Conservation (phyloP, 768 basidiomycete genomes). For the Lentinus tigrinus region DNA sequence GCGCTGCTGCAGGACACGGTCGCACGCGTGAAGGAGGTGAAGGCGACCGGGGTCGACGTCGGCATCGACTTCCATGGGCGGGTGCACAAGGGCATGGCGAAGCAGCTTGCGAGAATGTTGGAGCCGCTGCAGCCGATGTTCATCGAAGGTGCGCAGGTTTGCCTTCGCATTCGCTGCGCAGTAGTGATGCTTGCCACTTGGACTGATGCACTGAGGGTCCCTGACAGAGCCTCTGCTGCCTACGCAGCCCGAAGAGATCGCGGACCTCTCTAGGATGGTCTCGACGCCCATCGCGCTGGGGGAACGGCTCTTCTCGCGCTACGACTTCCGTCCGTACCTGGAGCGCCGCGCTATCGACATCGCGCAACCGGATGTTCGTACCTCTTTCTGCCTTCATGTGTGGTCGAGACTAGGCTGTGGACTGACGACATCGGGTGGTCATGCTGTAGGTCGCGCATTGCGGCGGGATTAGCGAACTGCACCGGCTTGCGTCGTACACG, state of each 20-base stretch:
- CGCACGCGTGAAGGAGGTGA: conserved; percentile 44
- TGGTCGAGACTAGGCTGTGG: not conserved
- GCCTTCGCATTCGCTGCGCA: not conserved
- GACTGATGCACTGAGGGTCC: not conserved
- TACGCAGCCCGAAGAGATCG: conserved; percentile 59
- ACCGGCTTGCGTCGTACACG: conserved; percentile 55
- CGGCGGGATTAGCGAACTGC: conserved; percentile 59
- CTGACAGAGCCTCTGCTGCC: conserved; percentile 54
- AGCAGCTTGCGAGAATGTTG: conserved; percentile 59
- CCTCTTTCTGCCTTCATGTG: not conserved
- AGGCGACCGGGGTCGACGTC: conserved; percentile 55
- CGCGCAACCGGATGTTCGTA: conserved; percentile 61
- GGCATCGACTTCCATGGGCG: conserved; percentile 72
- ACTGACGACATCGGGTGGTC: not conserved
- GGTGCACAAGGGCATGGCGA: conserved; percentile 67
- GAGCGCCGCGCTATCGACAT: conserved; percentile 65
- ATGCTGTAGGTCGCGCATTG: conserved; percentile 50
- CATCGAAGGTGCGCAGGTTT: conserved; percentile 49
- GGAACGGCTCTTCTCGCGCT: conserved; percentile 60
- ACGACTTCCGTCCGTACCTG: conserved; percentile 65
- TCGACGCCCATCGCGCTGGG: conserved; percentile 64
- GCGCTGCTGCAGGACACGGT: conserved; percentile 48
- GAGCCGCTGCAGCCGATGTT: conserved; percentile 62
- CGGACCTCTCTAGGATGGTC: conserved; percentile 52
- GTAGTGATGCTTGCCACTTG: not conserved